A percentile compares a stretch with the other conserved stretches of the same genome.
Evolutionary conservation across 176 grass and related monocot genomes (phyloP).

Genomic region (Melocanna baccifera): DNA sequence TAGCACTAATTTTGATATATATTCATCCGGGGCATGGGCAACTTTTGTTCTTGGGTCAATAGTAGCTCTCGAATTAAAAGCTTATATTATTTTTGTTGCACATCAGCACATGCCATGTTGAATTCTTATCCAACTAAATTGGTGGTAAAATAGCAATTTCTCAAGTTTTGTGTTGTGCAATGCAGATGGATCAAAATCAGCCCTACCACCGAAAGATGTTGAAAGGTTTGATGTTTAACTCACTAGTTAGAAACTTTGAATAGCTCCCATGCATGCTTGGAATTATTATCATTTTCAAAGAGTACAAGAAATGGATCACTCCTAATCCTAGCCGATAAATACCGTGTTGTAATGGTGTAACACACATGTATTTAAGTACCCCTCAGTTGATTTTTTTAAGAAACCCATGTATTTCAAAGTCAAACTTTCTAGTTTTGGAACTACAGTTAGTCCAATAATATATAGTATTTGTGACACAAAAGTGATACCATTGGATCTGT

Average conservation of each 20-base stretch:
- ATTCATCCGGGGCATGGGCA: background rate
- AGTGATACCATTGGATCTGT: background rate
- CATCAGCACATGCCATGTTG: background rate
- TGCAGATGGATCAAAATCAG: conserved; percentile 79
- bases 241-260: conserved; percentile 30
- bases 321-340: background rate
- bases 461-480: background rate
- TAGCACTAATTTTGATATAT: background rate
- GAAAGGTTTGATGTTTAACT: conserved; percentile 63
- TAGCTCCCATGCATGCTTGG: background rate
- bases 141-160: background rate
- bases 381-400: too few species aligned
- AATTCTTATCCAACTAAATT: background rate
- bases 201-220: conserved; percentile 71
- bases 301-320: background rate
- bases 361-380: too few species aligned
- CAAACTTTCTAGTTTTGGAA: too few species aligned
- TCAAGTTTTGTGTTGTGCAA: conserved; percentile 29
- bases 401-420: too few species aligned
- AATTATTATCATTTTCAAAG: background rate
- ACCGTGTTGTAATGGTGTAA: background rate
- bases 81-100: background rate
- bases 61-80: background rate
- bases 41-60: background rate
- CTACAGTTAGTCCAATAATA: background rate